Percentiles rank a stretch among this genome's conserved stretches.
Conservation (phyloP, 805 yeast genomes). For the Barnettozyma vustinii region DNA sequence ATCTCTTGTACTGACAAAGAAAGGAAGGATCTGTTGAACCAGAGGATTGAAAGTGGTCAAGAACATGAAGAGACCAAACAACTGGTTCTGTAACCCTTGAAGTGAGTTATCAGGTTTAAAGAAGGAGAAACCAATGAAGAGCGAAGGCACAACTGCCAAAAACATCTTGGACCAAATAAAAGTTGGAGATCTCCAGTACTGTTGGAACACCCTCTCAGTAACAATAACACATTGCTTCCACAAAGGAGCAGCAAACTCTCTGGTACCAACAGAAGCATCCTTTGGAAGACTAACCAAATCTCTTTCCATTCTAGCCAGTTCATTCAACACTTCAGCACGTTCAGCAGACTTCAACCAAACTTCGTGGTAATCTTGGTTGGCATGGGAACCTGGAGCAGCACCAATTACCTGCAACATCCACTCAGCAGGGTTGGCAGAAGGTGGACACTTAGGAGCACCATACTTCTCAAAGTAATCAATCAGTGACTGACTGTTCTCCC, state of each 20-base stretch:
- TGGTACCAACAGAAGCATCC: conserved; percentile 28
- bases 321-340: conserved; percentile 49
- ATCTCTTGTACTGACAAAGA: conserved; percentile 34
- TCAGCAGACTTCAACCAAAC: conserved; percentile 74
- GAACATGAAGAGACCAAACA: conserved; percentile 72
- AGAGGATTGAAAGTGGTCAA: conserved; percentile 49
- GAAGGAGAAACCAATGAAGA: conserved; percentile 71
- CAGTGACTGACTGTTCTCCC: conserved; percentile 50
- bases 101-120: conserved; percentile 58
- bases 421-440: conserved; percentile 75
- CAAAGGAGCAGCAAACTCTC: conserved; percentile 40
- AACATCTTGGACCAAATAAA: conserved; percentile 55
- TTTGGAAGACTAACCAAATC: conserved; percentile 41
- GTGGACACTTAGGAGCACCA: conserved; percentile 65
- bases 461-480: conserved; percentile 60
- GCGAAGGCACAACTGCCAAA: conserved; percentile 46
- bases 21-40: conserved; percentile 58
- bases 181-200: conserved; percentile 62
- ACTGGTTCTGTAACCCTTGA: conserved; percentile 76
- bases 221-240: conserved; percentile 39
- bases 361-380: conserved; percentile 64
- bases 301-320: conserved; percentile 57
- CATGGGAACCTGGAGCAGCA: conserved; percentile 76
- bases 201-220: conserved; percentile 51
- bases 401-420: conserved; percentile 89